Base-by-base conservation (phyloP, 805 yeast species). In the Lipomyces lipofer region DNA sequence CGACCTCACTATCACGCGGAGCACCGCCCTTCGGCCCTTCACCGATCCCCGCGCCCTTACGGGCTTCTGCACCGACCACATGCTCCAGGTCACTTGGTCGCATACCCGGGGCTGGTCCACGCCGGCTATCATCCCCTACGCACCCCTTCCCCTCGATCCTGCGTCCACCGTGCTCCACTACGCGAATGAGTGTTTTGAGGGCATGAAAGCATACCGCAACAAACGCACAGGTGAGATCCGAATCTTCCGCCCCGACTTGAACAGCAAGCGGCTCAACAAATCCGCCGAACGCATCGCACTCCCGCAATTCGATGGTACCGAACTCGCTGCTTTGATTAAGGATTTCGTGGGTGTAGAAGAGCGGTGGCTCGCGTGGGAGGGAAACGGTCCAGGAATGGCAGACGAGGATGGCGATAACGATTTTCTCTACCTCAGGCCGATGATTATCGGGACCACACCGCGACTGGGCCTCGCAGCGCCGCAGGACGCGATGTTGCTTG, bases 171-270 rank as follows among this genome's bases (percentile, higher is more conserved):
- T 90, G 27, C 82, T 92, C 74, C 98, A 92, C 75, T 92, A 92
- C 67, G 92, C 95, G 3, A 92, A 92, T 67, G 96, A 89, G 73
- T 79, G 91, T 55, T 92, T 92, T 63, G 98, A 92, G 75, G 98
- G 98, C 63, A 78, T 91, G 75, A 92, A 92, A 76, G 97, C 97
- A 10, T 92, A 90, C 78, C 64, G 53, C 21, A 44, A 66, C 42
- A 43, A 39, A 19, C 22, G 24, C 30, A 51, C 56, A 10, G 56
- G 59, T 15, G 39, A 43, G 15, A 60, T 65, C 19, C 33, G 59
- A 8, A 39, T 67, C 25, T 78, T 78, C 69, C 69, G 83, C 63
- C 74, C 78, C 21, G 69, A 72, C 60, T 75, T 71, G 65, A 78
- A 78, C 67, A 76, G 78, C 75, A 70, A 63, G 43, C 74, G 82